Conservation (phyloP, 352 stramenopile genomes). For the Phytopythium chamaehyphon region DNA sequence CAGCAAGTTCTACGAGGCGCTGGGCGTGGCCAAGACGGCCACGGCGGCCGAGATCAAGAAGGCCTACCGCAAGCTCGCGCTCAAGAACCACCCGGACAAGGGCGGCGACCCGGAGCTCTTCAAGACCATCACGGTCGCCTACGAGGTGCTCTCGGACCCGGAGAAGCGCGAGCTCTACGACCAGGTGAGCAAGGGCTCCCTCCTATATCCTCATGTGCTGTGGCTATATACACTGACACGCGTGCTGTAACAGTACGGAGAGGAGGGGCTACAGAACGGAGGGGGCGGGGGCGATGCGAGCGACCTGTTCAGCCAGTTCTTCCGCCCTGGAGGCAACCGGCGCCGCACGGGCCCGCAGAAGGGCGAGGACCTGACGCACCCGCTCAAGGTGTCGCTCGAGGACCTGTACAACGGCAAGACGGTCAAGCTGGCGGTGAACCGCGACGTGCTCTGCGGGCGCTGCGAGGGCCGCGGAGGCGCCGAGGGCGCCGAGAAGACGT, state of each 20-base stretch:
- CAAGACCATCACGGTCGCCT: slow-evolving; percentile 93
- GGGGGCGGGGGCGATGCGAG: slow-evolving; percentile 59
- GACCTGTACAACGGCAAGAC: slow-evolving; percentile 99
- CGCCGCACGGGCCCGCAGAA: slow-evolving; percentile 88
- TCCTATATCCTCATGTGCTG: too few species aligned
- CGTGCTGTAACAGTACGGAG: slow-evolving; percentile 96
- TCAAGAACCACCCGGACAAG: slow-evolving; percentile 98
- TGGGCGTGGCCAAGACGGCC: slow-evolving; percentile 84
- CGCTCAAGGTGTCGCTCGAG: slow-evolving; percentile 96
- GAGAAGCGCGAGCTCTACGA: slow-evolving; percentile 89
- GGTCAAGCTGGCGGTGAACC: slow-evolving; percentile 96
- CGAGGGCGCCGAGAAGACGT: slow-evolving; percentile 91
- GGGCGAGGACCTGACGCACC: slow-evolving; percentile 94
- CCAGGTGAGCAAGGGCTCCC: too few species aligned
- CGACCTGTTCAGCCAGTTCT: slow-evolving; percentile 98
- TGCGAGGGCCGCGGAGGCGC: slow-evolving; percentile 91
- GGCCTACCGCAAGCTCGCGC: slow-evolving; percentile 85
- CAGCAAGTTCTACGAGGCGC: slow-evolving; percentile 85
- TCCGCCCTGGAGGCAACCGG: slow-evolving; percentile 74
- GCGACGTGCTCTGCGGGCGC: slow-evolving; percentile 88
- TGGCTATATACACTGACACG: too few species aligned
- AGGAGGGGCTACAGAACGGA: slow-evolving; percentile 96
- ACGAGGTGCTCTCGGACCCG: slow-evolving; percentile 96
- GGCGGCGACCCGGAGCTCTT: slow-evolving; percentile 96
- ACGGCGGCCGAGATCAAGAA: slow-evolving; percentile 88